Evolutionary conservation across 805 yeast species (phyloP), one percentile per base, ranked within the genome.

Genomic region (Teunomyces panamensis): DNA sequence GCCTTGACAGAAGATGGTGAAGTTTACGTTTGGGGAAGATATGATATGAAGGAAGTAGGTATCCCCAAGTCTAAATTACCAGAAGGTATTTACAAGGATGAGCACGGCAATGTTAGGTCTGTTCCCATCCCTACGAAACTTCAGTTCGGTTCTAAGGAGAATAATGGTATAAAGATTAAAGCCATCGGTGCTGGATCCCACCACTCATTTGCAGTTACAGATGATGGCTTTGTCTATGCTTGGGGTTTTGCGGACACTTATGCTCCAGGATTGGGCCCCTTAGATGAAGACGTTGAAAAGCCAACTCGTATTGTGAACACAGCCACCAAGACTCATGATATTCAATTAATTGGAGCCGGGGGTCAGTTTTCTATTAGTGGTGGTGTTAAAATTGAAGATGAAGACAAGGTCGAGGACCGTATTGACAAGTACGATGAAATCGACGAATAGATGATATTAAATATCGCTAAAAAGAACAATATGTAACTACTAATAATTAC

Each of bases 171-270:
- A 29, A 65, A 64, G 45, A 59, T 66, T 39, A 70, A 69, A 49
- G 49, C 67, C 0, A 74, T 92, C 39, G 85, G 95, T 5, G 81
- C 85, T 32, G 99, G 99, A 1, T 85, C 96, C 1, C 98, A 94
- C 59, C 99, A 94, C 64, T 86, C 95, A 2, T 69, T 94, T 47
- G 97, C 96, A 1, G 77, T 91, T 4, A 81, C 95, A 3, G 79
- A 75, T 17, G 89, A 88, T 57, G 99, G 99, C 10, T 71, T 87
- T 44, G 87, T 83, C 1, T 94, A 83, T 71, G 81, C 97, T 1
- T 94, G 99, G 99, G 99, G 99, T 1, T 94, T 91, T 63, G 97
- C 95, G 39, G 98, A 92, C 56, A 91, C 97, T 0, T 94, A 89
- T 67, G 99, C 96, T 14, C 84, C 92, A 29, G 99, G 99, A 9